A percentile compares a stretch with the other conserved stretches of the same genome.
Conservation (phyloP, 2,329 filamentous ascomycete species). For the Talaromyces sp. region DNA sequence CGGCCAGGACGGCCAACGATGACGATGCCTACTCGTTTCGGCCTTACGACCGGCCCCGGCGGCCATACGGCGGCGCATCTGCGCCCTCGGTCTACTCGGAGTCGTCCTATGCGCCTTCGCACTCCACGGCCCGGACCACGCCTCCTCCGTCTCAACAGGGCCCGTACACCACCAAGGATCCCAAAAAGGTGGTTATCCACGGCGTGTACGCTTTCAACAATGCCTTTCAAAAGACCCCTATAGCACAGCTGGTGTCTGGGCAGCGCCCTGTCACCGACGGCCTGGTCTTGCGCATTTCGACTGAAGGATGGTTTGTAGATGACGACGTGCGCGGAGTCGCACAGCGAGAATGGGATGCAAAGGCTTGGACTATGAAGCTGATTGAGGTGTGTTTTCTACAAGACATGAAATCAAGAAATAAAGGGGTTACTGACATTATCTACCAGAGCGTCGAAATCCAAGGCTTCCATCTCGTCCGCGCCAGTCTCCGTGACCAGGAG, state of each 20-base stretch:
- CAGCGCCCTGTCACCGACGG: slow-evolving; percentile 83
- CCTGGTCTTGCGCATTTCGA: slow-evolving; percentile 83
- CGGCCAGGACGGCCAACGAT: slow-evolving; percentile 45
- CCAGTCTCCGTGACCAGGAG: slow-evolving; percentile 54
- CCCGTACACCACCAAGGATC: slow-evolving; percentile 81
- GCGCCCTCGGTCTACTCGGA: slow-evolving; percentile 71
- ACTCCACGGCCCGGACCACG: slow-evolving; percentile 76
- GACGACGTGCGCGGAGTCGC: slow-evolving; percentile 86
- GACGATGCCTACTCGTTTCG: slow-evolving; percentile 68
- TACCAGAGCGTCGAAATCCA: slow-evolving; percentile 39
- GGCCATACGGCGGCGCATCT: slow-evolving; percentile 58
- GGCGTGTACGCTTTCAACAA: slow-evolving; percentile 92
- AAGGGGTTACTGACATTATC: neutral
- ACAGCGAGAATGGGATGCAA: slow-evolving; percentile 98
- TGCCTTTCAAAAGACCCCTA: slow-evolving; percentile 77
- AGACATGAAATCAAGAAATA: neutral
- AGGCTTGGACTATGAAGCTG: slow-evolving; percentile 92
- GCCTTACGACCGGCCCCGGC: slow-evolving; percentile 67
- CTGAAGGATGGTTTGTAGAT: slow-evolving; percentile 93
- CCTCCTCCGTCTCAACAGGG: slow-evolving; percentile 69
- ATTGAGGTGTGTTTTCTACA: slow-evolving; percentile 65
- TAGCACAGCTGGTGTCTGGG: slow-evolving; percentile 84
- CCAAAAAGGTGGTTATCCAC: slow-evolving; percentile 92
- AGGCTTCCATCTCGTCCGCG: slow-evolving; percentile 53
- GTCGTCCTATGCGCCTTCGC: slow-evolving; percentile 78